phyloP scores from a whole-genome alignment of 345 rosid species.

The Camelina neglecta region DNA sequence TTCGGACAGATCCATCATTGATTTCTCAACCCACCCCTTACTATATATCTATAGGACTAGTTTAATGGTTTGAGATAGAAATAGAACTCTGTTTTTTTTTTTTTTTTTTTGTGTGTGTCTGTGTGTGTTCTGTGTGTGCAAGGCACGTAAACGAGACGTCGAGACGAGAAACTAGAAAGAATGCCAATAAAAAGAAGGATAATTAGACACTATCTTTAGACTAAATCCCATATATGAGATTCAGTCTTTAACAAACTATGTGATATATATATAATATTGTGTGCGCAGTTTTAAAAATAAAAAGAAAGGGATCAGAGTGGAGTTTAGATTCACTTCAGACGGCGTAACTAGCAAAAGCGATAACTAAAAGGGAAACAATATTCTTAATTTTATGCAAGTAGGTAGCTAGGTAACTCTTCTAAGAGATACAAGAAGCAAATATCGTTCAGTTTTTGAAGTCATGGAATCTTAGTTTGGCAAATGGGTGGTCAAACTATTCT shows the following conservation, averaged over 20 bases:
- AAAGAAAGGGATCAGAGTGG: not conserved
- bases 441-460: too few relatives aligned
- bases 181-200: not conserved
- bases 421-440: too few relatives aligned
- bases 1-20: slow-evolving; percentile 39
- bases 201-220: not conserved
- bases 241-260: too few relatives aligned
- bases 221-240: not conserved
- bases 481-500: not conserved
- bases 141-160: slow-evolving; percentile 33
- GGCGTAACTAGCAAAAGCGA: not conserved
- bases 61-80: slow-evolving; percentile 10
- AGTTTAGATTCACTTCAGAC: slow-evolving; percentile 3
- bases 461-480: too few relatives aligned
- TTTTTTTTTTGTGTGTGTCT: too few relatives aligned
- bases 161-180: not conserved
- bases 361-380: not conserved
- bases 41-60: not conserved
- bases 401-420: too few relatives aligned
- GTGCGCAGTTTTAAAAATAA: not conserved
- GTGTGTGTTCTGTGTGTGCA: slow-evolving; percentile 26
- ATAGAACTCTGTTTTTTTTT: not conserved
- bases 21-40: slow-evolving; percentile 20
- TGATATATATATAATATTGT: too few relatives aligned
- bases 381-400: not conserved